Conservation (phyloP, 768 basidiomycete species). For the Boletus tomentosulus region DNA sequence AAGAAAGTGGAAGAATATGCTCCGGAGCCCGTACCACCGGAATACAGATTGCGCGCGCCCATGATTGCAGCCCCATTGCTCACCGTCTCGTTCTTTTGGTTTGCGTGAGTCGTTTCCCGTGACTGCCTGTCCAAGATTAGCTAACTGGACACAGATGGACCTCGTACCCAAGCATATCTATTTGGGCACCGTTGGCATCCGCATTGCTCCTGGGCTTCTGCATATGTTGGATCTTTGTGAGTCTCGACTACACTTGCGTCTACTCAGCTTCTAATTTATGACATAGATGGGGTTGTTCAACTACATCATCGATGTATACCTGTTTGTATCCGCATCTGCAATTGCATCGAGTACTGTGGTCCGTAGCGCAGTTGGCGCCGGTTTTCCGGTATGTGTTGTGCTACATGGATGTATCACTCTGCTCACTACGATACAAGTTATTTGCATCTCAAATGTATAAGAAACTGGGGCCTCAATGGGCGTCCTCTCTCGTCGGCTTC, state of each 20-base stretch:
- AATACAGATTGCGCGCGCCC: constrained; percentile 48
- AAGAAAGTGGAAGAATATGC: constrained; percentile 38
- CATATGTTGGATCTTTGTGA: constrained; percentile 51
- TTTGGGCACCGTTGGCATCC: constrained; percentile 51
- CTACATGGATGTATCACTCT: not conserved
- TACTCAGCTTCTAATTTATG: not conserved
- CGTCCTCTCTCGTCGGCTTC: constrained; percentile 53
- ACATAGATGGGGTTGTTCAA: constrained; percentile 49
- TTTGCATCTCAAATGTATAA: constrained; percentile 56
- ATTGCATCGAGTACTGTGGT: constrained; percentile 51
- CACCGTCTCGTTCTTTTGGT: constrained; percentile 60
- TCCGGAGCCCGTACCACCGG: constrained; percentile 55
- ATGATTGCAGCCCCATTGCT: constrained; percentile 51
- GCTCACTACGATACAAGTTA: constrained; percentile 27
- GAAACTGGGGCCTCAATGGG: constrained; percentile 50
- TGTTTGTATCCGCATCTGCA: constrained; percentile 52
- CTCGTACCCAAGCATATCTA: constrained; percentile 46
- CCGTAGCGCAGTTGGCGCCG: constrained; percentile 51
- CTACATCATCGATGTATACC: constrained; percentile 61
- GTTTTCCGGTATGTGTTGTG: constrained; percentile 34
- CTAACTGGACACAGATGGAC: constrained; percentile 45
- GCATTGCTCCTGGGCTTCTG: constrained; percentile 50
- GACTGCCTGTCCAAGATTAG: not conserved
- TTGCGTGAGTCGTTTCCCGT: constrained; percentile 37
- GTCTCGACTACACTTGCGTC: constrained; percentile 19